Evolutionary conservation across 208 protist species (phyloP), one percentile per base, ranked within the genome.

Genomic region (Crithidia sp.): DNA sequence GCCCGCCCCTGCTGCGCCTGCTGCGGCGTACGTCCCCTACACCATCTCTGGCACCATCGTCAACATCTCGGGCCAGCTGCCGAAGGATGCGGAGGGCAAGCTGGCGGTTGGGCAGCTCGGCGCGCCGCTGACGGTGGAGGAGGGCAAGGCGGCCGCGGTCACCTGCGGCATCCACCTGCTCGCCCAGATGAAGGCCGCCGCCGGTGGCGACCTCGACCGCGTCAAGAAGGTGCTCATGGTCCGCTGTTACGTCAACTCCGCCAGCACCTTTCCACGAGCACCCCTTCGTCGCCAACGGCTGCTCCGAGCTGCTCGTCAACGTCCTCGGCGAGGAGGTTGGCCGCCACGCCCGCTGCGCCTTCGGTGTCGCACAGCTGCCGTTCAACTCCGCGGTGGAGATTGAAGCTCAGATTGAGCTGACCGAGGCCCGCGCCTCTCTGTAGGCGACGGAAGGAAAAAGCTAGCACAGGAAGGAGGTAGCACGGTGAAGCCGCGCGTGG

Each of bases 211-310:
- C 72, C 80, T 93, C 5, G 79, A 81, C 74, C 69, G 74, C 36
- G 84, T 95, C 52, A 89, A 84, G 68, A 91, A 84, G 40, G 85
- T 95, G 45, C 85, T 92, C 37, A 94, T 94, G 77, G 77, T 95
- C 49, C 85, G 63, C 55, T 88, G 84, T 66, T 95, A 89, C 79
- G 88, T 95, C 8, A 91, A 87, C 74, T 91, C 90, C 5, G 62
- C 77, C 4, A 72, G 74, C 52, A 70, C 57, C 52, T 93, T 93
- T 93, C 71, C 82, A 85, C 43, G 71, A 89, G 13, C 88, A 94
- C 62, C 86, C 74, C 43, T 52, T 81, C 7, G 90, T 95, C 14
- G 88, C 88, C 28, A 91, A 95, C 80, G 90, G 90, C 63, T 87
- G 77, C 71, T 95, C 90, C 6, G 88, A 95, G 60, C 52, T 94